Conservation (phyloP, 2,329 filamentous ascomycete species). For the Cytospora chrysosperma region DNA sequence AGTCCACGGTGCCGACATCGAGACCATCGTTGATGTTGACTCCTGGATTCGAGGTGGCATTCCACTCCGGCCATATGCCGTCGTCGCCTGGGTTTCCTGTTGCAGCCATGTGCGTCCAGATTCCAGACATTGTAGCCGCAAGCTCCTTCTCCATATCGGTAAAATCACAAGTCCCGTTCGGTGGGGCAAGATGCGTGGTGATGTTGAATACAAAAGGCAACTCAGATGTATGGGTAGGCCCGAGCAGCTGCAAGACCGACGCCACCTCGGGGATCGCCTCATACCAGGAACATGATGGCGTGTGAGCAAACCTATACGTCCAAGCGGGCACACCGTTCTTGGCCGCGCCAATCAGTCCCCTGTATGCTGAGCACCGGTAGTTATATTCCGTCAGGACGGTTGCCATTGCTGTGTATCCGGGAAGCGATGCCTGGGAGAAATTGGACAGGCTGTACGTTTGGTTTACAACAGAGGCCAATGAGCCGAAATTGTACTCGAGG, state of each 20-base stretch:
- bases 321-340: constrained; percentile 2
- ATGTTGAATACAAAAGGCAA: background rate
- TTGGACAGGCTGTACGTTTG: constrained; percentile 1
- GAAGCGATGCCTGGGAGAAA: background rate
- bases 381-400: background rate
- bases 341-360: background rate
- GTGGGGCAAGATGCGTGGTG: background rate
- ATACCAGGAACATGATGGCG: background rate
- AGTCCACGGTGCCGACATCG: background rate
- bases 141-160: background rate
- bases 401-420: background rate
- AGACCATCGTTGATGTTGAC: background rate
- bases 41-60: background rate
- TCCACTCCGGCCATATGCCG: background rate
- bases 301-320: constrained; percentile 3
- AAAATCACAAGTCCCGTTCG: background rate
- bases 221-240: background rate
- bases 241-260: background rate
- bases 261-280: background rate
- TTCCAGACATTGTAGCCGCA: background rate
- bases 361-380: background rate
- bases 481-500: background rate
- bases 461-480: background rate
- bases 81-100: background rate
- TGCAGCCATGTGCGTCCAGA: constrained; percentile 2